Base-by-base conservation (phyloP, 805 yeast species). In the Suhomyces prunicola region DNA sequence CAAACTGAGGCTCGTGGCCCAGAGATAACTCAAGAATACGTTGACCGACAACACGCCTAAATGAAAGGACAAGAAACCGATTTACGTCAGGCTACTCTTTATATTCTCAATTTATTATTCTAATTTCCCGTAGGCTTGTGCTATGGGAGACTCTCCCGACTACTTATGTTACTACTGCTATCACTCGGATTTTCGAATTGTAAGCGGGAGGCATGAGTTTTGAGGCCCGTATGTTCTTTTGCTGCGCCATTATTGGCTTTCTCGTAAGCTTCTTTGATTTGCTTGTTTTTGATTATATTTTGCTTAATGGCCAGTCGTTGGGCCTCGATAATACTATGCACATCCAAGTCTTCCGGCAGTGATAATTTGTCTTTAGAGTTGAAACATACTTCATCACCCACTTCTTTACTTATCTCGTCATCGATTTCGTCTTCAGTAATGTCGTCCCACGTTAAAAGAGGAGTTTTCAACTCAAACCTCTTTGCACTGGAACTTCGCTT, bases 381-480 rank as follows among this genome's bases (percentile, higher is more conserved):
- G 60, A 72, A 73, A 7, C 62, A 50, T 15, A 74, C 70, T 56
- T 73, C 79, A 31, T 67, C 70, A 5, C 66, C 62, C 19, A 72
- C 65, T 56, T 74, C 79, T 52, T 62, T 67, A 17, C 63, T 64
- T 6, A 74, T 67, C 51, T 69, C 73, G n/a, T 62, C 63, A 39
- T 72, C 77, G 26, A 72, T 67, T 27, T 71, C 77, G 5, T 64
- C 65, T 19, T 74, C 80, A 12, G 79, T 77, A 23, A 80, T 56
- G 57, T 82, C 89, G 50, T 82, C 83, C 96, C 97, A 90, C 26
- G 87, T 86, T 41, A 78, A 79, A 57, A 92, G 62, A 40, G 77
- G 80, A 0, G 93, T 87, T 58, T 80, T 71, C 50, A 91, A 71
- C 40, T 64, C 65, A 64, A 85, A 91, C 55, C 81, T 76, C 22